These are phyloP conservation scores for Hemisphaericaspora xylanilytica DNA, from an alignment of 1,139 yeast genomes.

Conservation along the genomic window DNA sequence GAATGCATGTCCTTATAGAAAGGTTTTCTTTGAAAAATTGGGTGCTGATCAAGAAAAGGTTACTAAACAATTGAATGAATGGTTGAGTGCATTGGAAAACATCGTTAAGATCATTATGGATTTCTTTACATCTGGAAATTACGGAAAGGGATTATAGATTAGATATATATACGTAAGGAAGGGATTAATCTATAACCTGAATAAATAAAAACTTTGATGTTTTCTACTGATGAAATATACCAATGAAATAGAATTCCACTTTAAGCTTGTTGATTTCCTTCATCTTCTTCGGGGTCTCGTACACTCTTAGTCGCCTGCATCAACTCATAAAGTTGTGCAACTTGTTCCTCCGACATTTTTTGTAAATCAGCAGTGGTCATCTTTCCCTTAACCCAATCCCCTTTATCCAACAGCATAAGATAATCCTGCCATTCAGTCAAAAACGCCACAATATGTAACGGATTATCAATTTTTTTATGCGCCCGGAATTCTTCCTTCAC, in stretches of 20 bases:
- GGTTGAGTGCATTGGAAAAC: conserved; percentile 76
- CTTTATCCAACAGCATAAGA: conserved; percentile 67
- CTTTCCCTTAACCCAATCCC: conserved; percentile 71
- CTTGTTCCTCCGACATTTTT: conserved; percentile 88
- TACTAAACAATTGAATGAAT: conserved; percentile 56
- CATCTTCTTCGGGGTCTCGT: conserved; percentile 18
- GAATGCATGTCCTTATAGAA: conserved; percentile 94
- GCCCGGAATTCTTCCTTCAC: conserved; percentile 87
- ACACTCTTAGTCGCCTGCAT: conserved; percentile 52
- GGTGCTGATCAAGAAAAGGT: conserved; percentile 73
- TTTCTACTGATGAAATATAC: neutral
- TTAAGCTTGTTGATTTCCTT: neutral
- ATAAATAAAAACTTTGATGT: neutral
- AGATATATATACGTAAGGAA: too few species aligned
- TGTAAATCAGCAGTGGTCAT: conserved; percentile 65
- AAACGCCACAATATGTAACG: conserved; percentile 90
- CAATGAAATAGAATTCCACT: neutral
- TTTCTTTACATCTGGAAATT: conserved; percentile 76
- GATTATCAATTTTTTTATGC: conserved; percentile 82
- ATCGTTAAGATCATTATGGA: conserved; percentile 72
- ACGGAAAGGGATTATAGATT: conserved; percentile 78
- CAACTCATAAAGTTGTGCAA: conserved; percentile 63
- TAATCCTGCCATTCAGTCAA: conserved; percentile 95
- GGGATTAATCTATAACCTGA: neutral
- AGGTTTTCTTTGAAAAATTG: conserved; percentile 76